phyloP scores from a whole-genome alignment of 108 stramenopile species.

The Discostella pseudostelligera region DNA sequence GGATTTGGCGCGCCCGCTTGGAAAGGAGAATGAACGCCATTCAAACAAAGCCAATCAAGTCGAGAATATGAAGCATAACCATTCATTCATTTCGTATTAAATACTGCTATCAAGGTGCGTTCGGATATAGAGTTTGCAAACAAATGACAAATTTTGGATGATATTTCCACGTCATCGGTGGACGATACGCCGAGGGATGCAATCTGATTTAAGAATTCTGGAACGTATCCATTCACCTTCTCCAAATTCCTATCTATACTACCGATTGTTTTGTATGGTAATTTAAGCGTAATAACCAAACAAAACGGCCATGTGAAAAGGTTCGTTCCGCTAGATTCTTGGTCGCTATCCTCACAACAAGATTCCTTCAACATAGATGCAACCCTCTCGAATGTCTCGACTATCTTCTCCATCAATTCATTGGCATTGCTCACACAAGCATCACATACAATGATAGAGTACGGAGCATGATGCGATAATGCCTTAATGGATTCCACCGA shows the following conservation, averaged over 20 bases:
- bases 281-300: constrained; percentile 52
- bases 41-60: too few relatives aligned
- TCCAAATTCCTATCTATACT: constrained; percentile 44
- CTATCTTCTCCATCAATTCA: constrained; percentile 31
- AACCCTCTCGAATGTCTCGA: constrained; percentile 23
- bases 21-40: too few relatives aligned
- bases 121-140: constrained; percentile 57
- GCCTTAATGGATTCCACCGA: constrained; percentile 22
- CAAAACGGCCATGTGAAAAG: constrained; percentile 40
- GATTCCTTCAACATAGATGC: constrained; percentile 5
- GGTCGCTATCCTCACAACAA: constrained; percentile 1
- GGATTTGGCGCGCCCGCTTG: too few relatives aligned
- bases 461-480: constrained; percentile 41
- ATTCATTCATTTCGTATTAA: constrained; percentile 30
- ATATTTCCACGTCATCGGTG: constrained; percentile 13
- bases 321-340: constrained; percentile 2
- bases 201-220: constrained; percentile 25
- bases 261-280: constrained; percentile 48
- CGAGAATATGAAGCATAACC: too few relatives aligned
- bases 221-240: constrained; percentile 14
- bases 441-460: constrained; percentile 55
- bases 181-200: constrained; percentile 7
- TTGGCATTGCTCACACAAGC: constrained; percentile 42
- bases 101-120: constrained; percentile 47
- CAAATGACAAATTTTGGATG: constrained; percentile 47